These are phyloP conservation scores for Alternaria infectoria DNA, from an alignment of 2,329 filamentous ascomycete species.

Conservation along the genomic window DNA sequence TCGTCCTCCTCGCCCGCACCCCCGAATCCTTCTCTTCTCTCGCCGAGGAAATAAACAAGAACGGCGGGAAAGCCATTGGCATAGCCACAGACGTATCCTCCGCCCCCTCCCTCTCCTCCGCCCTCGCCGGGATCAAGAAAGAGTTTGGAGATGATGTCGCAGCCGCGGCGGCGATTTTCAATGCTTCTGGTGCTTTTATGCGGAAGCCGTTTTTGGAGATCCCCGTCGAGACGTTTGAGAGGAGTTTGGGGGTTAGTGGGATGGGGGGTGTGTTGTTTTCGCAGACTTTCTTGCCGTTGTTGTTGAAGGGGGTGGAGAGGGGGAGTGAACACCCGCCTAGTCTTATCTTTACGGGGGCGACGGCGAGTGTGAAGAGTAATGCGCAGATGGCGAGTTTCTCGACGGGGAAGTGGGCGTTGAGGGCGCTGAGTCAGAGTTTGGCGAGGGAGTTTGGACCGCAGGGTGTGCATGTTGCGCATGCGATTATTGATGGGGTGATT, in stretches of 20 bases:
- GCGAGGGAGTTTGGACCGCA: conserved; percentile 84
- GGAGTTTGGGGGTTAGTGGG: conserved; percentile 54
- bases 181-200: conserved; percentile 66
- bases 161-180: conserved; percentile 70
- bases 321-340: conserved; percentile 70
- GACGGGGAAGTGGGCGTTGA: conserved; percentile 78
- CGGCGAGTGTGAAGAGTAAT: conserved; percentile 76
- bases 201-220: conserved; percentile 68
- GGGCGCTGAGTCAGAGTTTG: conserved; percentile 75
- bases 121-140: conserved; percentile 64
- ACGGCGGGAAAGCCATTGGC: conserved; percentile 73
- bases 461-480: conserved; percentile 79
- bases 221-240: conserved; percentile 63
- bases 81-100: conserved; percentile 69
- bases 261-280: conserved; percentile 79
- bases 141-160: conserved; percentile 60
- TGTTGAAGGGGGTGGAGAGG: conserved; percentile 65
- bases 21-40: conserved; percentile 70
- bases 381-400: conserved; percentile 75
- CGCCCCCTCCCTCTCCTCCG: too few relatives aligned
- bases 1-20: conserved; percentile 75
- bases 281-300: conserved; percentile 71
- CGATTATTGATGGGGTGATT: conserved; percentile 84
- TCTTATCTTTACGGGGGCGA: conserved; percentile 86
- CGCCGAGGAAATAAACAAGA: conserved; percentile 70